These are phyloP conservation scores for Micractinium conductrix DNA, from an alignment of 139 green algal species.

Conservation along the genomic window DNA sequence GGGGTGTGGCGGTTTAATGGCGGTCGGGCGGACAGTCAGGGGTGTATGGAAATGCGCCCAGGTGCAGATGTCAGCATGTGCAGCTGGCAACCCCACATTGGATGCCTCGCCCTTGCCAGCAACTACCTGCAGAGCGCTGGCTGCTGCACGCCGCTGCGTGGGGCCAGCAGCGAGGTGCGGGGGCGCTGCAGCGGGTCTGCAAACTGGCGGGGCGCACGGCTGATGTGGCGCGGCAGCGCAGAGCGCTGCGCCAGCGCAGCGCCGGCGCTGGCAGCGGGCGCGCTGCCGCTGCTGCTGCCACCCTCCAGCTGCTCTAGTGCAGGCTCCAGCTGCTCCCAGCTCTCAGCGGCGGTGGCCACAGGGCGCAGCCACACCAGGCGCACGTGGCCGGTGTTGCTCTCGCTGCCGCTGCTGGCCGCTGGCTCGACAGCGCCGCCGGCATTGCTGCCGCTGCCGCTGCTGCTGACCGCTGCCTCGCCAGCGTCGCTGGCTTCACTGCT, in stretches of 20 bases:
- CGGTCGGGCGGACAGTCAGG: neutral
- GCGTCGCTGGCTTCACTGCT: neutral
- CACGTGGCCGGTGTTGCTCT: no score
- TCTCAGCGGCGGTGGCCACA: neutral
- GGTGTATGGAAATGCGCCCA: neutral
- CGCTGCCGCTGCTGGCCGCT: neutral
- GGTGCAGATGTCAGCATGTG: no score
- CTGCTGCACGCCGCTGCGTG: slow-evolving; percentile 28
- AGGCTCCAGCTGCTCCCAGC: slow-evolving; percentile 44
- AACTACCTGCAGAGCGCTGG: slow-evolving; percentile 26
- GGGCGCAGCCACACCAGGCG: slow-evolving; percentile 23
- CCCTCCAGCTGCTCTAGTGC: slow-evolving; percentile 27
- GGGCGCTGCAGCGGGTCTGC: slow-evolving; percentile 19
- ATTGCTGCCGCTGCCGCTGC: neutral
- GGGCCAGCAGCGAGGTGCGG: slow-evolving; percentile 11
- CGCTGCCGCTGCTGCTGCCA: no score
- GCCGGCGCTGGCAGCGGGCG: neutral
- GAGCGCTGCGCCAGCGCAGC: no score
- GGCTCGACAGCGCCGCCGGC: neutral
- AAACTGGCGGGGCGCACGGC: neutral
- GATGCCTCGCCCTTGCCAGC: neutral
- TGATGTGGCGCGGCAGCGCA: neutral
- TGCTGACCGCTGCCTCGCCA: neutral
- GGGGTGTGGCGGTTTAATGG: no score
- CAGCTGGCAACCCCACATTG: neutral